Evolutionary conservation across 768 basidiomycete species (phyloP).

Genomic region (Rhizopogon vinicolor): DNA sequence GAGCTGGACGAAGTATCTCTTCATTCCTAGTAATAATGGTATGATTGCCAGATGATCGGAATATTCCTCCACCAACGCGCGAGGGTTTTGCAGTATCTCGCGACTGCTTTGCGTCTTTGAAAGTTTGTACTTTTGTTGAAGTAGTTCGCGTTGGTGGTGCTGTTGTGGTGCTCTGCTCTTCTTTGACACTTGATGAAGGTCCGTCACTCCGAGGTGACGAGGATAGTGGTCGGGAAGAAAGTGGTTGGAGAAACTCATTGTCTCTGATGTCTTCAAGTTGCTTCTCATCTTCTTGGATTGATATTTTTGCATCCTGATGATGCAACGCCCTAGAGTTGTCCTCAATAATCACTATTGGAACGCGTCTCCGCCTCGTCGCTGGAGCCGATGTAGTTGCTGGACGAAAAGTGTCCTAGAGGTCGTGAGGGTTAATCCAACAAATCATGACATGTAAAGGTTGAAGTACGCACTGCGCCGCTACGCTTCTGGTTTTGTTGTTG

Average conservation of each 20-base stretch:
- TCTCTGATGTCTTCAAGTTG: conserved; percentile 6
- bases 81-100: conserved; percentile 42
- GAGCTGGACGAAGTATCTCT: conserved; percentile 2
- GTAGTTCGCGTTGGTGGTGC: conserved; percentile 4
- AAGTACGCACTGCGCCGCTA: conserved; percentile 18
- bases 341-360: conserved; percentile 63
- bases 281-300: background rate
- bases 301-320: conserved; percentile 6
- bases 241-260: conserved; percentile 29
- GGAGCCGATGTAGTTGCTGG: conserved; percentile 1
- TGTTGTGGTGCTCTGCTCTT: conserved; percentile 1
- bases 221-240: conserved; percentile 31
- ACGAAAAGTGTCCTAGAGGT: conserved; percentile 5
- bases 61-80: conserved; percentile 67
- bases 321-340: background rate
- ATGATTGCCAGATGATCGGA: conserved; percentile 57
- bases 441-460: background rate
- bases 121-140: conserved; percentile 30
- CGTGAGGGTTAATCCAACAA: background rate
- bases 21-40: conserved; percentile 45
- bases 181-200: conserved; percentile 13
- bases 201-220: background rate
- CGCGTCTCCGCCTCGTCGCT: conserved; percentile 44
- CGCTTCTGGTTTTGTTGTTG: conserved; percentile 27
- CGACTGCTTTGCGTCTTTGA: conserved; percentile 54